These are phyloP conservation scores for Middelhovenomyces tepae DNA, from an alignment of 805 yeast genomes.

Conservation along the genomic window DNA sequence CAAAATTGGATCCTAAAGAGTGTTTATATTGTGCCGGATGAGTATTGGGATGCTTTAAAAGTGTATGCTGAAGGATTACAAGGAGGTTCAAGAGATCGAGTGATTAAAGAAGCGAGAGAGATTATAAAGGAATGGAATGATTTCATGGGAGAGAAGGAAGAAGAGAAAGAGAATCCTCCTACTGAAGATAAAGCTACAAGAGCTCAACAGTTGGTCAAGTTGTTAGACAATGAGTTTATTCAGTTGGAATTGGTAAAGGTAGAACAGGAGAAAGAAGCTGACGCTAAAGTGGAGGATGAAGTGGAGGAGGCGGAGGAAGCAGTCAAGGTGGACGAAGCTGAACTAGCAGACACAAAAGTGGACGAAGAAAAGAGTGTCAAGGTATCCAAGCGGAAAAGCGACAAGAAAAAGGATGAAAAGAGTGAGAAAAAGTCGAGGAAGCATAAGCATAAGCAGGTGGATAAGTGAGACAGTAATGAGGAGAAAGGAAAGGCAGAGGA, in stretches of 20 bases:
- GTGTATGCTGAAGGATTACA: constrained; percentile 52
- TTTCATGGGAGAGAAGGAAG: constrained; percentile 28
- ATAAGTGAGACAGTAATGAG: constrained; percentile 13
- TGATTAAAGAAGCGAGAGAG: constrained; percentile 39
- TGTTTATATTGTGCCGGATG: constrained; percentile 40
- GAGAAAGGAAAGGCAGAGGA: constrained; percentile 13
- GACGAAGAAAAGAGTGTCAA: constrained; percentile 6
- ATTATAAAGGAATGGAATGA: constrained; percentile 51
- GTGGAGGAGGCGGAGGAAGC: constrained; percentile 6
- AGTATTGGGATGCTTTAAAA: constrained; percentile 43
- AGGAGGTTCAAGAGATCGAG: constrained; percentile 59
- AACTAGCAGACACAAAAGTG: constrained; percentile 2
- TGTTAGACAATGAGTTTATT: constrained; percentile 13
- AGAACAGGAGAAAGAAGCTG: constrained; percentile 11
- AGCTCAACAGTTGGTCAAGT: constrained; percentile 14
- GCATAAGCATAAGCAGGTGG: constrained; percentile 10
- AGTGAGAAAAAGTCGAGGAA: constrained; percentile 8
- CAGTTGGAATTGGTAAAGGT: constrained; percentile 12
- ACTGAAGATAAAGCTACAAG: constrained; percentile 16
- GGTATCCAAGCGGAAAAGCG: constrained; percentile 4
- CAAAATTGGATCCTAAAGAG: constrained; percentile 78
- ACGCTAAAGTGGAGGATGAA: constrained; percentile 7
- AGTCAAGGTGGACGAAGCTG: constrained; percentile 3
- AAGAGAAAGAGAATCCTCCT: constrained; percentile 19
- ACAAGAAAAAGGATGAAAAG: constrained; percentile 9